Conservation (phyloP, 768 basidiomycete genomes). For the Leccinum broughii region DNA sequence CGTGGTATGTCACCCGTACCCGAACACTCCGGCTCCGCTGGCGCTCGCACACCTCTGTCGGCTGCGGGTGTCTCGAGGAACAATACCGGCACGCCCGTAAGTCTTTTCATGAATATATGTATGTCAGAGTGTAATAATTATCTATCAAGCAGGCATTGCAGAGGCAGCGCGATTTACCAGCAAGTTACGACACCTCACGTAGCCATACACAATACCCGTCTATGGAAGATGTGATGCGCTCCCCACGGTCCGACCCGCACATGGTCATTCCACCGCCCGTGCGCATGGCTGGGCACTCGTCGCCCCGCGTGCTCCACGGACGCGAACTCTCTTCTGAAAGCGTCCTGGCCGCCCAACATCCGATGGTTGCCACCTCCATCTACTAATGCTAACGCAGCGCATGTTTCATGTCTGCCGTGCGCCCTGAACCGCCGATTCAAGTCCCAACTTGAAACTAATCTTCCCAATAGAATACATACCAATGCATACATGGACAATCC, state of each 20-base stretch:
- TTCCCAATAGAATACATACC: constrained; percentile 9
- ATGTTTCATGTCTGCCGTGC: constrained; percentile 8
- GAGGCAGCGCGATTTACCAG: constrained; percentile 12
- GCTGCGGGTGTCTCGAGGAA: neutral
- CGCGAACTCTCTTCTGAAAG: constrained; percentile 31
- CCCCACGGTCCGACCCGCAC: constrained; percentile 26
- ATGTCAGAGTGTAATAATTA: neutral
- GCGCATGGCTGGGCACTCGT: constrained; percentile 36
- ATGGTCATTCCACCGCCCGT: constrained; percentile 40
- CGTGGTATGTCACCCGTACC: constrained; percentile 10
- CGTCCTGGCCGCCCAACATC: constrained; percentile 25
- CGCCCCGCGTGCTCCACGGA: constrained; percentile 19
- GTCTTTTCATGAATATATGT: constrained; percentile 7
- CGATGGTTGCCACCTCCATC: constrained; percentile 22
- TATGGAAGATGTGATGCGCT: constrained; percentile 23
- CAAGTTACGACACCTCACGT: constrained; percentile 18
- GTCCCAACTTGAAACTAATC: neutral
- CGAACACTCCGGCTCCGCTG: constrained; percentile 1
- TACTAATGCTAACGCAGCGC: constrained; percentile 20
- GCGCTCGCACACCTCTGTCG: neutral
- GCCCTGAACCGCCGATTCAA: neutral
- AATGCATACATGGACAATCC: constrained; percentile 12
- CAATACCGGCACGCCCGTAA: constrained; percentile 16
- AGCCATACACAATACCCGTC: constrained; percentile 20
- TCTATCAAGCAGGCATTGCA: constrained; percentile 8